Percentiles rank a stretch among this genome's conserved stretches.
Conservation (phyloP, 2,329 filamentous ascomycete species). For the Neonectria ditissima region DNA sequence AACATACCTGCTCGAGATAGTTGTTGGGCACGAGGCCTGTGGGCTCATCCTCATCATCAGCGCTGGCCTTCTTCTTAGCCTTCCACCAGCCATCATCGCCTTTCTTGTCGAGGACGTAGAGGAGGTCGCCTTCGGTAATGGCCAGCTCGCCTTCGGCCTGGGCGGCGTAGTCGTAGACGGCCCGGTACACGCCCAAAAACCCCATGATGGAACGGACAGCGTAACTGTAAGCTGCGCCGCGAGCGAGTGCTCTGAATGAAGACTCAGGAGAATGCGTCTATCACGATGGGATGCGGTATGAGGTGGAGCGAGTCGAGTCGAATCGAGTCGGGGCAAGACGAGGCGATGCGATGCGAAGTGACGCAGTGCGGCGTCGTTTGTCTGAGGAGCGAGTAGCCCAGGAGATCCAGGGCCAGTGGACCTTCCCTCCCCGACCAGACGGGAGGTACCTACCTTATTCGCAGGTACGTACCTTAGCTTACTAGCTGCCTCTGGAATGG, state of each 20-base stretch:
- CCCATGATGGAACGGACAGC: conserved; percentile 71
- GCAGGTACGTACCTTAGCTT: conserved; percentile 1
- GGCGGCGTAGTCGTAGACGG: conserved; percentile 91
- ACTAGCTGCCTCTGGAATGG: conserved; percentile 11
- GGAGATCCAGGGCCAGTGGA: conserved; percentile 11
- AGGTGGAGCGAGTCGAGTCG: conserved; percentile 28
- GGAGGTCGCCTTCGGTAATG: conserved; percentile 86
- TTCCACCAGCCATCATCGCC: conserved; percentile 90
- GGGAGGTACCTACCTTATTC: conserved; percentile 35
- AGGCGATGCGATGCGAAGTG: conserved; percentile 40
- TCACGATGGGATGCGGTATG: conserved; percentile 16
- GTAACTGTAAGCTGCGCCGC: conserved; percentile 38
- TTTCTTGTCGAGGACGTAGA: conserved; percentile 89
- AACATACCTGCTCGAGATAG: conserved; percentile 86
- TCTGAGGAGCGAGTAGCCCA: conserved; percentile 42
- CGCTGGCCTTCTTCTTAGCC: conserved; percentile 88
- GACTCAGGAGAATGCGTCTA: conserved; percentile 32
- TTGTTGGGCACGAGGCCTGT: conserved; percentile 92
- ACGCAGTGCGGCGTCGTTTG: conserved; percentile 47
- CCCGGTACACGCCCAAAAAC: conserved; percentile 91
- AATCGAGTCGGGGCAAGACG: conserved; percentile 38
- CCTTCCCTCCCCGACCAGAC: conserved; percentile 19
- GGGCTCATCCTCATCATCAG: conserved; percentile 90
- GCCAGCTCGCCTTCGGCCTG: conserved; percentile 88
- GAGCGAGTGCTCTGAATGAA: conserved; percentile 27